A percentile compares a stretch with the other conserved stretches of the same genome.
These are phyloP conservation scores for Blastobotrys arbuscula DNA, from an alignment of 1,139 yeast genomes.

Conservation along the genomic window DNA sequence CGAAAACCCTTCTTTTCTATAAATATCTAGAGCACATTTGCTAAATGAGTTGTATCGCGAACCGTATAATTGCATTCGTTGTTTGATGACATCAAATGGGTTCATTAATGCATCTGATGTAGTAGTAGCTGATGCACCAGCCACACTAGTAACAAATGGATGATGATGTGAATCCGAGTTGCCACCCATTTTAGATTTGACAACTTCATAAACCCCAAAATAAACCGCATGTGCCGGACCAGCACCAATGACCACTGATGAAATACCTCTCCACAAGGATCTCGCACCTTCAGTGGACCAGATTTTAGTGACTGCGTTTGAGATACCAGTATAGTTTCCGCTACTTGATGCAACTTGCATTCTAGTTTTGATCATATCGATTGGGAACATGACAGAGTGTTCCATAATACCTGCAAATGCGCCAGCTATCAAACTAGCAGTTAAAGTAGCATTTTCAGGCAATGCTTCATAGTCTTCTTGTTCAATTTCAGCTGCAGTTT, in stretches of 20 bases:
- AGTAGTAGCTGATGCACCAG: conserved; percentile 92
- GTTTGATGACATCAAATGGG: conserved; percentile 94
- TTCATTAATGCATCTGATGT: conserved; percentile 96
- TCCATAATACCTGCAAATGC: conserved; percentile 98
- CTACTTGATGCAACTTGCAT: conserved; percentile 66
- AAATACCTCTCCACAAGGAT: conserved; percentile 92
- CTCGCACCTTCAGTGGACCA: conserved; percentile 85
- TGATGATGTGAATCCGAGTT: conserved; percentile 48
- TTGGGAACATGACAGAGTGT: conserved; percentile 94
- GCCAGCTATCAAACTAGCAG: conserved; percentile 84
- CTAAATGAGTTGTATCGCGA: conserved; percentile 31
- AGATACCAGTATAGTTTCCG: conserved; percentile 43
- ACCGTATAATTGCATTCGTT: conserved; percentile 59
- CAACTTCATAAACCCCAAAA: conserved; percentile 89
- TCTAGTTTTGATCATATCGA: conserved; percentile 88
- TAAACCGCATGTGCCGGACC: conserved; percentile 99
- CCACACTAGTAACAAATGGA: conserved; percentile 75
- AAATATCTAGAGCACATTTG: conserved; percentile 44
- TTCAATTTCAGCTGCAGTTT: not conserved
- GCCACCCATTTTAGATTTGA: conserved; percentile 54
- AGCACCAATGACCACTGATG: conserved; percentile 93
- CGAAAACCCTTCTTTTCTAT: conserved; percentile 66
- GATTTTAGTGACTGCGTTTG: conserved; percentile 64
- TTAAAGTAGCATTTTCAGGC: conserved; percentile 79
- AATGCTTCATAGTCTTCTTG: conserved; percentile 76